Evolutionary conservation across 352 stramenopile genomes (phyloP).

Genomic region (Phytophthora cactorum): DNA sequence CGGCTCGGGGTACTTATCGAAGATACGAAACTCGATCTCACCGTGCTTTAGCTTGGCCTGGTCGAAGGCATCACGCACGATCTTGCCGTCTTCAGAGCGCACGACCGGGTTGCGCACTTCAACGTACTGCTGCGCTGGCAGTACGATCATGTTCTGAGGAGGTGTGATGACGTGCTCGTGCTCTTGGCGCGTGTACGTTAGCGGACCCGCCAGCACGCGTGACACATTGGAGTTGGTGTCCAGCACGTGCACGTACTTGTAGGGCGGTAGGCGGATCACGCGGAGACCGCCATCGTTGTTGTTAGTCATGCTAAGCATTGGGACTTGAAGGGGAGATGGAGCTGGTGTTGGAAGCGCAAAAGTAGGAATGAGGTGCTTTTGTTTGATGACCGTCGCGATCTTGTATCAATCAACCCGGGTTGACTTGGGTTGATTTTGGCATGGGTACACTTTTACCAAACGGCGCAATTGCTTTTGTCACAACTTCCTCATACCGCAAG

Average conservation of each 20-base stretch:
- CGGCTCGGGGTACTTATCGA: slow-evolving; percentile 76
- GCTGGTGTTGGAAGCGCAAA: slow-evolving; percentile 16
- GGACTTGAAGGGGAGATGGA: not conserved
- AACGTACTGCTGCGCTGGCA: slow-evolving; percentile 80
- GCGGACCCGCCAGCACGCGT: slow-evolving; percentile 73
- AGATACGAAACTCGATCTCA: slow-evolving; percentile 80
- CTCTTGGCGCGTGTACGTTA: slow-evolving; percentile 84
- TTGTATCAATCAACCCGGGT: slow-evolving; percentile 20
- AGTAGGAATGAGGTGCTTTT: slow-evolving; percentile 18
- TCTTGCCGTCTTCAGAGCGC: slow-evolving; percentile 47
- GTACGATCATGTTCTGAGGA: slow-evolving; percentile 76
- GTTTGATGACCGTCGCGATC: slow-evolving; percentile 11
- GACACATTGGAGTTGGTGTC: slow-evolving; percentile 89
- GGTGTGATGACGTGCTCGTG: slow-evolving; percentile 75
- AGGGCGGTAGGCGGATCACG: slow-evolving; percentile 77
- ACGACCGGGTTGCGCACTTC: slow-evolving; percentile 78
- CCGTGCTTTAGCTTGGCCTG: slow-evolving; percentile 83
- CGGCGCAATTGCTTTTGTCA: too few species aligned
- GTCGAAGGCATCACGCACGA: slow-evolving; percentile 69
- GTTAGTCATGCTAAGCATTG: slow-evolving; percentile 22
- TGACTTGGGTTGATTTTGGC: not conserved
- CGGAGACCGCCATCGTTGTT: slow-evolving; percentile 54
- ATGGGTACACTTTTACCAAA: slow-evolving; percentile 15
- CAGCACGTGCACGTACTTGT: slow-evolving; percentile 87
- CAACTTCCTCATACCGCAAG: not conserved